Base-by-base conservation (phyloP, 2,329 filamentous ascomycete genomes). In the Hirsutella thompsonii region DNA sequence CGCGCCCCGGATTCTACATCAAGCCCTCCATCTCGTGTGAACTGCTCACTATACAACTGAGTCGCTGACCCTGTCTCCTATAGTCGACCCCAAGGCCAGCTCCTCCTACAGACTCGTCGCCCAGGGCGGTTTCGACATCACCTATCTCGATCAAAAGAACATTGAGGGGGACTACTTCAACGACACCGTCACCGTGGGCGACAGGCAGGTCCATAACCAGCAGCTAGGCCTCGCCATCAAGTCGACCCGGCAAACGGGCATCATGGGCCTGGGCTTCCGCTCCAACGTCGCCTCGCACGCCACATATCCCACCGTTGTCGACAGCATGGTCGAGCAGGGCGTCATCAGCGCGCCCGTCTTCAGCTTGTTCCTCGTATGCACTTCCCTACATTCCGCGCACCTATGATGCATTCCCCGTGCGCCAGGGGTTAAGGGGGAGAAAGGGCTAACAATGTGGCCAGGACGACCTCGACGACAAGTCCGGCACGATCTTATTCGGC, bases 401-500 rank as follows among this genome's bases (percentile, higher is more conserved):
- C n/a, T n/a, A n/a, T n/a, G n/a, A n/a, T n/a, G n/a, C n/a, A n/a
- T n/a, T n/a, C n/a, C n/a, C n/a, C n/a, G n/a, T n/a, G n/a, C n/a
- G n/a, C n/a, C n/a, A n/a, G n/a, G n/a, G n/a, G n/a, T n/a, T n/a
- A n/a, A n/a, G n/a, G n/a, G n/a, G n/a, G n/a, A n/a, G n/a, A n/a
- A n/a, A n/a, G n/a, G n/a, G n/a, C n/a, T n/a, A n/a, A n/a, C n/a
- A n/a, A n/a, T n/a, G n/a, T n/a, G n/a, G n/a, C n/a, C n/a, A 58
- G 55, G 60, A 89, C 60, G 80, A 86, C 53, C 61, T 87, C 13
- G 62, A 66, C 44, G 56, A 81, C 1, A 74, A 70, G 42, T 77
- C 71, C 3, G 85, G 85, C 39, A 79, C 66, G 48, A 79, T 90
- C 44, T 68, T 90, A 9, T 92, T 92, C 49, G 85, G 85, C 36